A percentile compares a stretch with the other conserved stretches of the same genome.
phyloP scores from a whole-genome alignment of 768 basidiomycete genomes.

The Rhodotorula paludigena region DNA sequence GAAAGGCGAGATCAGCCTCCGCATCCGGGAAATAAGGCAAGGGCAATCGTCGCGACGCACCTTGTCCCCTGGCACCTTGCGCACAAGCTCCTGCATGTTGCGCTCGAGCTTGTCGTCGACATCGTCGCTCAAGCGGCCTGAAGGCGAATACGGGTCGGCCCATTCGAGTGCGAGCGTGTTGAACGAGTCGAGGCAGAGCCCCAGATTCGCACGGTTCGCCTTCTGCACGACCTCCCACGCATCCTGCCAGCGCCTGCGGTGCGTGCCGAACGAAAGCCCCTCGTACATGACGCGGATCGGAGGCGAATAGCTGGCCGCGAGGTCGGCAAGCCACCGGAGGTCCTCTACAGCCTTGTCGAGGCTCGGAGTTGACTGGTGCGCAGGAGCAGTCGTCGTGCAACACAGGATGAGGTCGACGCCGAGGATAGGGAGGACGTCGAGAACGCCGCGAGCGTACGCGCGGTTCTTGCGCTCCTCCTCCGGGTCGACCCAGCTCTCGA shows the following conservation, averaged over 20 bases:
- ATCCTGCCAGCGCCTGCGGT: constrained; percentile 48
- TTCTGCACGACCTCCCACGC: constrained; percentile 49
- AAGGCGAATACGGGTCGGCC: constrained; percentile 47
- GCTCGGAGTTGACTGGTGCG: constrained; percentile 36
- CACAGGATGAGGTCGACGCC: constrained; percentile 48
- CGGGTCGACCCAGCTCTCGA: constrained; percentile 47
- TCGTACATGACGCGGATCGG: constrained; percentile 42
- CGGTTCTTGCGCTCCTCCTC: constrained; percentile 44
- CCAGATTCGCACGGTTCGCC: constrained; percentile 49
- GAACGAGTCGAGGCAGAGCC: constrained; percentile 50
- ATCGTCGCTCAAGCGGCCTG: constrained; percentile 40
- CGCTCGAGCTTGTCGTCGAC: constrained; percentile 32
- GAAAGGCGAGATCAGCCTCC: background rate
- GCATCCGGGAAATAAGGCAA: background rate
- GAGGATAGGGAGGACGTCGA: constrained; percentile 46
- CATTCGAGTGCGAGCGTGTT: constrained; percentile 50
- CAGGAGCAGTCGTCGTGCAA: constrained; percentile 47
- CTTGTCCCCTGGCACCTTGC: constrained; percentile 47
- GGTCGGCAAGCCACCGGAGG: constrained; percentile 46
- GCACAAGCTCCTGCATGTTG: constrained; percentile 45
- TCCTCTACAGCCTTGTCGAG: constrained; percentile 43
- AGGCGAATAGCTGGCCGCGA: constrained; percentile 45
- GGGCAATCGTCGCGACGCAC: background rate
- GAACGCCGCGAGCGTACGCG: constrained; percentile 45
- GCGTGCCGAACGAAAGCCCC: constrained; percentile 47